A percentile compares a stretch with the other conserved stretches of the same genome.
Conservation (phyloP, 164 flowering plant species). For the grape (Vitis vinifera) region DNA sequence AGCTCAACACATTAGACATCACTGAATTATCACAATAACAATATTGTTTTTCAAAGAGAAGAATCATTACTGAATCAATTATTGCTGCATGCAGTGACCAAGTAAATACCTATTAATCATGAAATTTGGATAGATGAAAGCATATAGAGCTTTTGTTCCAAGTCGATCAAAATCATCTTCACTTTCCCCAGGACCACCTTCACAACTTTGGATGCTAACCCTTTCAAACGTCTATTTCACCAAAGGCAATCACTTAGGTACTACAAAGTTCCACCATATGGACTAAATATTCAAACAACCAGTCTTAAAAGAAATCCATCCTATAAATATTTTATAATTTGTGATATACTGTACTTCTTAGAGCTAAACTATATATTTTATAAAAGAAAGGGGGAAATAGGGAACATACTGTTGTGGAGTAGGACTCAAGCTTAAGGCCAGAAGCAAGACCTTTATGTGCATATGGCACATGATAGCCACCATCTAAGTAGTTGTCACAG, state of each 20-base stretch:
- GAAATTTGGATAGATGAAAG: conserved; percentile 91
- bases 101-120: conserved; percentile 78
- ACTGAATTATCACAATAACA: too few species aligned
- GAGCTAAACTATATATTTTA: too few species aligned
- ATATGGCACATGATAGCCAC: conserved; percentile 94
- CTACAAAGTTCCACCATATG: conserved; percentile 4
- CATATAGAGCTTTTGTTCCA: conserved; percentile 80
- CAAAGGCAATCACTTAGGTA: conserved; percentile 13
- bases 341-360: not conserved
- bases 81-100: not conserved
- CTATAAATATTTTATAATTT: not conserved
- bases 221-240: conserved; percentile 61
- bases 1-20: not conserved
- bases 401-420: conserved; percentile 63
- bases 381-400: not conserved
- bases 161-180: conserved; percentile 61
- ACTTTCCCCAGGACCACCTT: conserved; percentile 31
- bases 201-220: conserved; percentile 84
- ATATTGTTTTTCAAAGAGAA: too few species aligned
- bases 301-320: not conserved
- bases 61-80: not conserved
- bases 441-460: conserved; percentile 90
- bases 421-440: conserved; percentile 78
- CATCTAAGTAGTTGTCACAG: conserved; percentile 93
- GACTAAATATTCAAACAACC: not conserved